phyloP scores from a whole-genome alignment of 2,329 filamentous ascomycete genomes.

The Peltaster fructicola region DNA sequence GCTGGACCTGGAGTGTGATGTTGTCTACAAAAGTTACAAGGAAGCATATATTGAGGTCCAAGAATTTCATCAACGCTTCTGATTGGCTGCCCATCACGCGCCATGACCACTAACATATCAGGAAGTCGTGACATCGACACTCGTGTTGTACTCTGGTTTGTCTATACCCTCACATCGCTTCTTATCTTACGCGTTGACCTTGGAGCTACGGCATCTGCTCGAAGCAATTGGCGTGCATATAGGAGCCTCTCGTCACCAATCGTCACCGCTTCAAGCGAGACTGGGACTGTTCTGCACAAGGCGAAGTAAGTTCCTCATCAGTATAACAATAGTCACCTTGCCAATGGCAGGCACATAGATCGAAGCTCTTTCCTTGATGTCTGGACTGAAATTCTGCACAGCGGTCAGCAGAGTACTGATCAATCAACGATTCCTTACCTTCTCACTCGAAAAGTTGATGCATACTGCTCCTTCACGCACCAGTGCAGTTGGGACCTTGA shows the following conservation, averaged over 20 bases:
- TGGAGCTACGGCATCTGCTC: too few relatives aligned
- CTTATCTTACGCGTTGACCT: too few relatives aligned
- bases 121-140: too few relatives aligned
- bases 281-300: conserved; percentile 26
- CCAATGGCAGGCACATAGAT: conserved; percentile 96
- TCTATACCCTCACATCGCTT: too few relatives aligned
- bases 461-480: conserved; percentile 87
- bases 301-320: conserved; percentile 67
- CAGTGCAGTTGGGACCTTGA: conserved; percentile 72
- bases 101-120: too few relatives aligned
- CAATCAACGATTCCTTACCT: conserved; percentile 28
- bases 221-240: background rate
- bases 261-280: conserved; percentile 9
- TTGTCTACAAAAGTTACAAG: too few relatives aligned
- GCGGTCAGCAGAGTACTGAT: conserved; percentile 1
- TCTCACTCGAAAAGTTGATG: conserved; percentile 93
- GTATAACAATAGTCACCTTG: conserved; percentile 88
- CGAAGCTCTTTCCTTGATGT: conserved; percentile 85
- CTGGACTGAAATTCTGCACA: conserved; percentile 61
- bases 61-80: too few relatives aligned
- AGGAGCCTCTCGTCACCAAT: conserved; percentile 6
- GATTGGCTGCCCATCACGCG: too few relatives aligned
- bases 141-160: too few relatives aligned
- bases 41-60: too few relatives aligned
- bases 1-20: too few relatives aligned